These are phyloP conservation scores for Zoysia japonica DNA, from an alignment of 176 grass and related monocot species.

Conservation along the genomic window DNA sequence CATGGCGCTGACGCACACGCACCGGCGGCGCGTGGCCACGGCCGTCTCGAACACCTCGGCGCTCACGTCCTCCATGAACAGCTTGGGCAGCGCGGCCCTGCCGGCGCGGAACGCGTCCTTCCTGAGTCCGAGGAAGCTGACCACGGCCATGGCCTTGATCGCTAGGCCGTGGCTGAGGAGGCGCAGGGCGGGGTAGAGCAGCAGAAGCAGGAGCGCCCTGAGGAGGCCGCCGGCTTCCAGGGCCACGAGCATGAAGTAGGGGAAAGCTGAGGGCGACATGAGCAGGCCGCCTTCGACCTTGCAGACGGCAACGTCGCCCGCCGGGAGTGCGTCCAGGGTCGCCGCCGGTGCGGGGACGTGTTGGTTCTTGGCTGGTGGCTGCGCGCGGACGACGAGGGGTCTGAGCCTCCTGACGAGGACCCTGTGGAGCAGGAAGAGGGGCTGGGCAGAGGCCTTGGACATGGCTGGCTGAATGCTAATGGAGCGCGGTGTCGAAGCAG, in stretches of 20 bases:
- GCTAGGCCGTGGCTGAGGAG: conserved; percentile 29
- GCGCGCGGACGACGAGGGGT: conserved; percentile 31
- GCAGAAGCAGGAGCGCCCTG: conserved; percentile 58
- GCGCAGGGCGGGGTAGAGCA: conserved; percentile 59
- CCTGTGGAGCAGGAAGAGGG: conserved; percentile 45
- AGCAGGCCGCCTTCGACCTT: conserved; percentile 65
- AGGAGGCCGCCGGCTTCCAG: conserved; percentile 67
- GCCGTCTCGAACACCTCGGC: conserved; percentile 55
- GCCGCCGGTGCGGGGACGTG: not conserved
- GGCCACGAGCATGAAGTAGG: conserved; percentile 93
- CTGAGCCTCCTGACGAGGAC: conserved; percentile 50
- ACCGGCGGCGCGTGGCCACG: conserved; percentile 31
- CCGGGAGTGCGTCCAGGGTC: conserved; percentile 27
- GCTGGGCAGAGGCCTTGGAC: conserved; percentile 53
- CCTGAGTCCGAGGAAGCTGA: conserved; percentile 59
- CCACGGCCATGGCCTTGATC: conserved; percentile 52
- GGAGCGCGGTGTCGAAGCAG: not conserved
- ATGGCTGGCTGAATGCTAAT: conserved; percentile 11
- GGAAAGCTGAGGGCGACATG: conserved; percentile 54
- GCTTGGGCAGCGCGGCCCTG: conserved; percentile 59
- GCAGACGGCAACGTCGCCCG: conserved; percentile 28
- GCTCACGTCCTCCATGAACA: conserved; percentile 66
- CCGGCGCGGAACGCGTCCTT: conserved; percentile 56
- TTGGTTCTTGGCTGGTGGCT: not conserved
- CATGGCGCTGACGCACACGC: conserved; percentile 70